These are phyloP conservation scores for Coniferiporia weirii DNA, from an alignment of 1,284 basidiomycete genomes.

Conservation along the genomic window DNA sequence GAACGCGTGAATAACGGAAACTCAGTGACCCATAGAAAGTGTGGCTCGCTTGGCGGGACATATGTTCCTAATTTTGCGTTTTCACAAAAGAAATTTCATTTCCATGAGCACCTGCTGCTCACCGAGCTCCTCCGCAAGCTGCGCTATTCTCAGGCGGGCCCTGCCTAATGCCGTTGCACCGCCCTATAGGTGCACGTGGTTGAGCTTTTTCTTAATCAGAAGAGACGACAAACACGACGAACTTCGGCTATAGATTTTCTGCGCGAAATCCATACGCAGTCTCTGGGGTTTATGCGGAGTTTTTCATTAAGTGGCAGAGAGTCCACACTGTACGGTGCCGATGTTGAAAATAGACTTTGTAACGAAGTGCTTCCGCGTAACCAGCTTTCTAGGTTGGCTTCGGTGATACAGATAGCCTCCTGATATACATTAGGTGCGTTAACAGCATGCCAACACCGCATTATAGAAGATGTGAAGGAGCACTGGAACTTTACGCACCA, in stretches of 20 bases:
- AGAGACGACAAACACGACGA: not conserved
- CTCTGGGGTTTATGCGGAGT: conserved; percentile 8
- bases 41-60: conserved; percentile 52
- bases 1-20: conserved; percentile 91
- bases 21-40: conserved; percentile 93
- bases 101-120: conserved; percentile 25
- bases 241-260: conserved; percentile 12
- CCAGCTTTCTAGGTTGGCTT: conserved; percentile 7
- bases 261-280: conserved; percentile 13
- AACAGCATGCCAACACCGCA: conserved; percentile 6
- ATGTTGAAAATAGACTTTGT: not conserved
- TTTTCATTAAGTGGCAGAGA: not conserved
- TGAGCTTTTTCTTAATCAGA: not conserved
- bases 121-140: conserved; percentile 60
- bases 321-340: not conserved
- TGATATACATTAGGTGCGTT: conserved; percentile 2
- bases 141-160: conserved; percentile 63
- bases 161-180: conserved; percentile 82
- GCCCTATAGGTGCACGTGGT: conserved; percentile 43
- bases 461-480: not conserved
- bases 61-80: conserved; percentile 41
- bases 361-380: conserved; percentile 3
- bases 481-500: conserved; percentile 18
- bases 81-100: not conserved
- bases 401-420: conserved; percentile 8